These are phyloP conservation scores for Phyllosticta capitalensis DNA, from an alignment of 2,329 filamentous ascomycete species.

Conservation along the genomic window DNA sequence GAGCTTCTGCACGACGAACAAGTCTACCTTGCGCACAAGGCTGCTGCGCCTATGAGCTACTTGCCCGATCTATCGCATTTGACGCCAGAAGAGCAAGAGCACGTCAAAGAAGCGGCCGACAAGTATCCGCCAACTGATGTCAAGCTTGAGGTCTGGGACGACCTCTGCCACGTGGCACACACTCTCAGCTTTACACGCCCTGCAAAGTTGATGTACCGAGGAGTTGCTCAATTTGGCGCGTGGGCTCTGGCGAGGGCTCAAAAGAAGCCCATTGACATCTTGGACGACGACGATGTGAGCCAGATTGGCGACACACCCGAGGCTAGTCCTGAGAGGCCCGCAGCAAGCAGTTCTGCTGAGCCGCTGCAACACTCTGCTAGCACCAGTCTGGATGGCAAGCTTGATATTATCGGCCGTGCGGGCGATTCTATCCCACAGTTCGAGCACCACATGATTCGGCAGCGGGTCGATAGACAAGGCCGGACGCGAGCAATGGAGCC, in stretches of 20 bases:
- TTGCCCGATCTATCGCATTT: slow-evolving; percentile 43
- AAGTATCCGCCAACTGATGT: slow-evolving; percentile 79
- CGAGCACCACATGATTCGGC: slow-evolving; percentile 80
- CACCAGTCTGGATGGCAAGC: background rate
- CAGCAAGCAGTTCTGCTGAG: slow-evolving; percentile 12
- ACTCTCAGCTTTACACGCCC: slow-evolving; percentile 95
- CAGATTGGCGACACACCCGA: slow-evolving; percentile 53
- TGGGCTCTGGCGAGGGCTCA: slow-evolving; percentile 84
- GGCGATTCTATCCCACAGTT: slow-evolving; percentile 77
- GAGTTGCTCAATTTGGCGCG: slow-evolving; percentile 84
- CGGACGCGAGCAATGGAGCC: slow-evolving; percentile 58
- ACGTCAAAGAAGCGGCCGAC: slow-evolving; percentile 53
- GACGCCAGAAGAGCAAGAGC: slow-evolving; percentile 34
- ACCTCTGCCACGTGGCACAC: slow-evolving; percentile 83
- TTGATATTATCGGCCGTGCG: slow-evolving; percentile 58
- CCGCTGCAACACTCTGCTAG: slow-evolving; percentile 11
- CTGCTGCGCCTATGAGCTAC: slow-evolving; percentile 71
- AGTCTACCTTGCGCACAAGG: slow-evolving; percentile 90
- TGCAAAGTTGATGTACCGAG: slow-evolving; percentile 91
- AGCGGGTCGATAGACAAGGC: slow-evolving; percentile 73
- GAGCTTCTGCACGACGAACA: slow-evolving; percentile 91
- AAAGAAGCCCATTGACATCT: slow-evolving; percentile 66
- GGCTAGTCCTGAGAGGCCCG: background rate
- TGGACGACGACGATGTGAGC: slow-evolving; percentile 68
- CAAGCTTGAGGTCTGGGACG: slow-evolving; percentile 92